phyloP scores from a whole-genome alignment of 345 rosid species.

The Eucalyptus cloeziana region DNA sequence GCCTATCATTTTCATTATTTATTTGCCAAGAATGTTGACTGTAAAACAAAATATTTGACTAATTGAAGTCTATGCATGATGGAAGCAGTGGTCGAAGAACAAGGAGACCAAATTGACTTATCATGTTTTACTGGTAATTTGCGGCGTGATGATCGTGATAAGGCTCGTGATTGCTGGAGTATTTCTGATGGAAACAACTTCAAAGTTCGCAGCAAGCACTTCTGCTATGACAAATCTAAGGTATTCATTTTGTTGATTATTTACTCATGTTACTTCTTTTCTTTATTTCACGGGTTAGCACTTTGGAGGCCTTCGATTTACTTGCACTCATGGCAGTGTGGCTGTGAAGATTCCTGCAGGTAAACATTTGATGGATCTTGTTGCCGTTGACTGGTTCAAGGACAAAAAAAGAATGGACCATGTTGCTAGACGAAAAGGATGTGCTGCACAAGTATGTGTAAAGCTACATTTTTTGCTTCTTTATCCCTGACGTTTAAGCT shows the following conservation, averaged over 20 bases:
- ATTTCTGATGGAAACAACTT: conserved; percentile 85
- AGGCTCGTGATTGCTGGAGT: conserved; percentile 86
- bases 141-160: conserved; percentile 75
- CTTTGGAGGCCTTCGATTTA: background rate
- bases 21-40: background rate
- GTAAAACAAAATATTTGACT: background rate
- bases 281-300: background rate
- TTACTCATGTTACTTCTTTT: background rate
- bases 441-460: conserved; percentile 81
- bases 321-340: background rate
- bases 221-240: conserved; percentile 86
- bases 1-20: background rate
- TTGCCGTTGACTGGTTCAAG: conserved; percentile 99
- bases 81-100: conserved; percentile 68
- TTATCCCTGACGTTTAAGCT: background rate
- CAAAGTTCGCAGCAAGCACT: conserved; percentile 87
- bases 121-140: conserved; percentile 83
- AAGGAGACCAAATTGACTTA: conserved; percentile 56
- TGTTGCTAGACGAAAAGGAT: conserved; percentile 86
- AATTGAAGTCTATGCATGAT: background rate
- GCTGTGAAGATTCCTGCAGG: conserved; percentile 80
- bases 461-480: background rate
- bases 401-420: conserved; percentile 95
- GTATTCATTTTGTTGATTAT: conserved; percentile 16
- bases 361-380: conserved; percentile 95